phyloP scores from a whole-genome alignment of 768 basidiomycete species.

The Suillus discolor region DNA sequence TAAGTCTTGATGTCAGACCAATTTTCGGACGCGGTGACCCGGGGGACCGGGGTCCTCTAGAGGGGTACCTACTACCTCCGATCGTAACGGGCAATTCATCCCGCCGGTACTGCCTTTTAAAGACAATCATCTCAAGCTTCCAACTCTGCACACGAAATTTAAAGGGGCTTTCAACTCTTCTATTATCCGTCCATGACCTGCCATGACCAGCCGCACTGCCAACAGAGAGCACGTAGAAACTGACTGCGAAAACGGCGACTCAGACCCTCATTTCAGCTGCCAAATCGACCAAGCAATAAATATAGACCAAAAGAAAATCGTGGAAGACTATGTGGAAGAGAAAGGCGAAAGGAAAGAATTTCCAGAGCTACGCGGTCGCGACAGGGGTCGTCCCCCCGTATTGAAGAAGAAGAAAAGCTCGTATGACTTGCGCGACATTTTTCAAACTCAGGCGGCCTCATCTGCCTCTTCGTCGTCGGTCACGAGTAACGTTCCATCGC shows the following conservation, averaged over 20 bases:
- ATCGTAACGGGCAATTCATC: not conserved
- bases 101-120: not conserved
- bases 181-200: not conserved
- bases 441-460: conserved; percentile 14
- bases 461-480: not conserved
- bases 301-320: not conserved
- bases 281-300: not conserved
- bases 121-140: too few species aligned
- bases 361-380: not conserved
- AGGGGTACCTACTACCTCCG: not conserved
- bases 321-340: not conserved
- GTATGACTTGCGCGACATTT: conserved; percentile 34
- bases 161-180: not conserved
- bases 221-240: not conserved
- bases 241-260: not conserved
- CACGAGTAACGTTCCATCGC: not conserved
- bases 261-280: not conserved
- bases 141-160: too few species aligned
- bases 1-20: too few species aligned
- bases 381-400: conserved; percentile 13
- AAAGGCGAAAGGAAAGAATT: too few species aligned
- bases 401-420: conserved; percentile 40
- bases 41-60: too few species aligned
- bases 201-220: not conserved
- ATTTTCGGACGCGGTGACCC: too few species aligned